A percentile compares a stretch with the other conserved stretches of the same genome.
Conservation (phyloP, 345 rosid genomes). For the Syzygium jambos region DNA sequence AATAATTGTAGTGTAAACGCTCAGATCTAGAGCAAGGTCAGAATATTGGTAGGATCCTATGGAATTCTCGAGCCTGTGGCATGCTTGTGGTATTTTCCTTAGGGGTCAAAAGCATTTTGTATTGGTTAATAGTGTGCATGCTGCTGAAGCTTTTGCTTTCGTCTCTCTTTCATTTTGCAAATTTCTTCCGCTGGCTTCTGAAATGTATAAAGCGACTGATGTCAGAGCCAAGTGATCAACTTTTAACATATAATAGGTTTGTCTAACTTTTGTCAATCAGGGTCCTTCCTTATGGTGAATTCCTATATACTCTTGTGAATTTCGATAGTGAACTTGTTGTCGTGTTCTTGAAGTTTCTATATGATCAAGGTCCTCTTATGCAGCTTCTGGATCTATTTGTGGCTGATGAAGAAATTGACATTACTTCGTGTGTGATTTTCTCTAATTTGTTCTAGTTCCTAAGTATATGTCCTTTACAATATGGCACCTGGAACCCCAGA, state of each 20-base stretch:
- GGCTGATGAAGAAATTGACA: no score
- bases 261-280: background rate
- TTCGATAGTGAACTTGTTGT: conserved; percentile 75
- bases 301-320: background rate
- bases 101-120: background rate
- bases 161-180: conserved; percentile 55
- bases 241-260: conserved; percentile 64
- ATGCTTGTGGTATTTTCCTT: background rate
- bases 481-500: no score
- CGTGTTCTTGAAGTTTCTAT: conserved; percentile 80
- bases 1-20: background rate
- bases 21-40: background rate
- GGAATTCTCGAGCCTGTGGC: background rate
- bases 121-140: background rate
- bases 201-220: conserved; percentile 74
- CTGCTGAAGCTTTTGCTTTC: conserved; percentile 27
- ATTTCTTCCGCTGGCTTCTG: conserved; percentile 89
- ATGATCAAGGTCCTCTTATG: conserved; percentile 87
- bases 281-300: background rate
- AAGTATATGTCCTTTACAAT: no score
- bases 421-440: no score
- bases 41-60: background rate
- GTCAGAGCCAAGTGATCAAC: conserved; percentile 93
- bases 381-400: conserved; percentile 36
- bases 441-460: no score